phyloP scores from a whole-genome alignment of 306 rosid genomes.

The Amphicarpaea edgeworthii region DNA sequence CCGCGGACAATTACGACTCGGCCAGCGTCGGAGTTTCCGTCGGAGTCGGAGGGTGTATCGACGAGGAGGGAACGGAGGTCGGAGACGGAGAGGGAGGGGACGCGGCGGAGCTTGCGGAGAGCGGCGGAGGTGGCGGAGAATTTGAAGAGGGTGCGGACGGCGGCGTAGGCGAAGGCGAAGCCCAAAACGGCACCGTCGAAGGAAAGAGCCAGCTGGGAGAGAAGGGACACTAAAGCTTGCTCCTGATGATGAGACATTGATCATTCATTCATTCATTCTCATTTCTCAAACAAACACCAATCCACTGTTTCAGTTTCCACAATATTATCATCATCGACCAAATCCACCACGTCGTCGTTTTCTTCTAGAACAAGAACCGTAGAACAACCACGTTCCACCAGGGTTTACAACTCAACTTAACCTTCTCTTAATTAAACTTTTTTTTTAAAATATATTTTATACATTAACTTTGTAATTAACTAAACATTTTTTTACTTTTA shows the following conservation, averaged over 20 bases:
- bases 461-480: too few relatives aligned
- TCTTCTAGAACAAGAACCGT: not conserved
- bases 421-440: too few relatives aligned
- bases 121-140: slow-evolving; percentile 60
- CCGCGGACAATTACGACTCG: slow-evolving; percentile 75
- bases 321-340: not conserved
- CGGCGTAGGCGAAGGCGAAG: slow-evolving; percentile 67
- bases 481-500: too few relatives aligned
- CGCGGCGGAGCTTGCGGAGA: slow-evolving; percentile 61
- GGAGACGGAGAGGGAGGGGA: slow-evolving; percentile 71
- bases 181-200: slow-evolving; percentile 91
- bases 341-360: not conserved
- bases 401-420: too few relatives aligned
- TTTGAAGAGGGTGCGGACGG: slow-evolving; percentile 67
- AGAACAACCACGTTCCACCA: too few relatives aligned
- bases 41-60: slow-evolving; percentile 21
- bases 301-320: not conserved
- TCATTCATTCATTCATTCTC: not conserved
- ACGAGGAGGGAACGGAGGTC: slow-evolving; percentile 78
- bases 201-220: slow-evolving; percentile 73
- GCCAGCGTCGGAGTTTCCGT: slow-evolving; percentile 23
- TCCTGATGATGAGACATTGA: slow-evolving; percentile 80
- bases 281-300: too few relatives aligned
- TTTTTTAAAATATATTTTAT: too few relatives aligned
- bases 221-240: slow-evolving; percentile 70